phyloP scores from a whole-genome alignment of 495 filamentous ascomycete species.

The Neurospora pannonica region DNA sequence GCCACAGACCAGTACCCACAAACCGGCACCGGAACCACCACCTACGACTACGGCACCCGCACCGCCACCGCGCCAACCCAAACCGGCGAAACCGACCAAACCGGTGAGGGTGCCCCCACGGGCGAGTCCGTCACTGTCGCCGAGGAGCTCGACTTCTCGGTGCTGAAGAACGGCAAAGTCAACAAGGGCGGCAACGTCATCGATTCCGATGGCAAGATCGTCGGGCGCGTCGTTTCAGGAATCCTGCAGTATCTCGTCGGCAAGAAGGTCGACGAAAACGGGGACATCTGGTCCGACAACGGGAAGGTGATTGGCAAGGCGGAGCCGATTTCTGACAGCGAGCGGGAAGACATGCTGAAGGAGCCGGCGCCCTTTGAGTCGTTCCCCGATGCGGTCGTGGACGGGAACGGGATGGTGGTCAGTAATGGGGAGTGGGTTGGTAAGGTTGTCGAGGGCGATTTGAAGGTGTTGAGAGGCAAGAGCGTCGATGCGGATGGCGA shows the following conservation, averaged over 20 bases:
- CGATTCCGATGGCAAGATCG: slow-evolving; percentile 56
- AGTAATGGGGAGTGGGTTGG: slow-evolving; percentile 65
- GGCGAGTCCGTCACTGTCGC: slow-evolving; percentile 8
- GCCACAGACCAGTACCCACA: not conserved
- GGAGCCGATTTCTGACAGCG: slow-evolving; percentile 62
- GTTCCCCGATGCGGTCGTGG: slow-evolving; percentile 59
- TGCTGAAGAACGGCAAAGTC: slow-evolving; percentile 55
- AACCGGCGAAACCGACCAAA: not conserved
- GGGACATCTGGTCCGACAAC: slow-evolving; percentile 64
- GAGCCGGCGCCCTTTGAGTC: slow-evolving; percentile 66
- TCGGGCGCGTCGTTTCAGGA: slow-evolving; percentile 61
- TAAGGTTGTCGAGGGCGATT: slow-evolving; percentile 64
- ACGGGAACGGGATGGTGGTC: slow-evolving; percentile 59
- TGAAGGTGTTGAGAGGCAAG: slow-evolving; percentile 64
- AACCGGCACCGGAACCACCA: not conserved
- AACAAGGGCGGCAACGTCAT: slow-evolving; percentile 79
- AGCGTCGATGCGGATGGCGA: slow-evolving; percentile 76
- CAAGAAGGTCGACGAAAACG: slow-evolving; percentile 60
- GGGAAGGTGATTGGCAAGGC: slow-evolving; percentile 65
- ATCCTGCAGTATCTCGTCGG: slow-evolving; percentile 57
- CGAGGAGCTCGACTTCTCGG: slow-evolving; percentile 47
- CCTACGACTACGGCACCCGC: not conserved
- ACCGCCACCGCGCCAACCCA: not conserved
- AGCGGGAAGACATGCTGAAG: slow-evolving; percentile 52
- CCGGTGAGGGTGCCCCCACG: not conserved